A percentile compares a stretch with the other conserved stretches of the same genome.
These are phyloP conservation scores for Pestalotiopsis sp. DNA, from an alignment of 2,329 filamentous ascomycete species.

Conservation along the genomic window DNA sequence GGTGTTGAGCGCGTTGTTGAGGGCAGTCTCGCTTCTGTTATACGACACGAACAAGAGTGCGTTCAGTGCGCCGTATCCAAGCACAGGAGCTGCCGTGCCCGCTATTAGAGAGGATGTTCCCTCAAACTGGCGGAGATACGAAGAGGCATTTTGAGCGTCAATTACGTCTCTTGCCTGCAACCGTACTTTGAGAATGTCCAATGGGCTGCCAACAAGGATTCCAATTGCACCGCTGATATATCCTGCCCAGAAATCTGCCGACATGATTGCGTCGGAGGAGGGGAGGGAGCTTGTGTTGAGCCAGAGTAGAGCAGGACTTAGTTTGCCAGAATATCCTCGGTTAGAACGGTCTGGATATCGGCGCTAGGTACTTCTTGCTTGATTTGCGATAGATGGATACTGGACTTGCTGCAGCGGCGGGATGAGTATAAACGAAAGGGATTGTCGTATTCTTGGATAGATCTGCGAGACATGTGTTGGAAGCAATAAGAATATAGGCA, in stretches of 20 bases:
- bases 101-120: slow-evolving; percentile 46
- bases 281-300: not conserved
- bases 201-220: slow-evolving; percentile 86
- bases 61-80: slow-evolving; percentile 90
- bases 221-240: slow-evolving; percentile 48
- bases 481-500: not conserved
- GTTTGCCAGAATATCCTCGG: not conserved
- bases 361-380: not conserved
- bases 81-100: slow-evolving; percentile 81
- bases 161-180: slow-evolving; percentile 65
- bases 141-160: slow-evolving; percentile 23
- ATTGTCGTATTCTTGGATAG: not conserved
- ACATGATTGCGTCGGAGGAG: slow-evolving; percentile 55
- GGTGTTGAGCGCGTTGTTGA: slow-evolving; percentile 46
- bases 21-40: slow-evolving; percentile 74
- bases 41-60: slow-evolving; percentile 89
- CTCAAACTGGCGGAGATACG: slow-evolving; percentile 36
- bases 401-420: not conserved
- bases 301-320: not conserved
- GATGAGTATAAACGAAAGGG: not conserved
- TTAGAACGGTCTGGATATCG: not conserved
- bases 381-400: not conserved
- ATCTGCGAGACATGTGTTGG: not conserved
- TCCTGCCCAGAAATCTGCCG: slow-evolving; percentile 91
- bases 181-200: slow-evolving; percentile 72